Conservation (phyloP, 768 basidiomycete genomes). For the Mycena capillaripes region DNA sequence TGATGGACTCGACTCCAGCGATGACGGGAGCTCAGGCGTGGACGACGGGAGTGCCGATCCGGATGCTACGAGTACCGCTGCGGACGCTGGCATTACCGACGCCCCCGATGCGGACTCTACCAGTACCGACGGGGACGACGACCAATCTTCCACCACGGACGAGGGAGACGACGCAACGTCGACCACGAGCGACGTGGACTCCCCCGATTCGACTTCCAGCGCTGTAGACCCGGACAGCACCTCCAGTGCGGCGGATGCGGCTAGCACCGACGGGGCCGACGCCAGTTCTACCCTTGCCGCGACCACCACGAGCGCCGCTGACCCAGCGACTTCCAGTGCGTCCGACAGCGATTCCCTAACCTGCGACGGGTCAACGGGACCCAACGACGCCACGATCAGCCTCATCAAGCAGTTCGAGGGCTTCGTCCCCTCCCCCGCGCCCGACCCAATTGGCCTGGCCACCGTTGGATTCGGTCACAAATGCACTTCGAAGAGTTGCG, state of each 20-base stretch:
- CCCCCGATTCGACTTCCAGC: neutral
- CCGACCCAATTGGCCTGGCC: conserved; percentile 48
- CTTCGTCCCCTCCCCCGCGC: conserved; percentile 44
- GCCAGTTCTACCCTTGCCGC: conserved; percentile 4
- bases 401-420: conserved; percentile 48
- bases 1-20: neutral
- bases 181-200: neutral
- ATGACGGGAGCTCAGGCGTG: neutral
- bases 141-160: no score
- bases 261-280: neutral
- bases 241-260: neutral
- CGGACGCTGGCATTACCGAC: neutral
- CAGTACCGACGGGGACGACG: no score
- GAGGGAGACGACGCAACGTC: neutral
- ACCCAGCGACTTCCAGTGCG: conserved; percentile 12
- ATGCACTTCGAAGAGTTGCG: conserved; percentile 41
- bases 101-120: neutral
- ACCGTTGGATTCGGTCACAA: conserved; percentile 50
- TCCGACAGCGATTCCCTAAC: conserved; percentile 19
- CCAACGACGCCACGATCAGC: conserved; percentile 44
- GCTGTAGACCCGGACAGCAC: neutral
- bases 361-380: conserved; percentile 11
- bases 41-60: neutral
- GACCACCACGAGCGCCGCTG: neutral
- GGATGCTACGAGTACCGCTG: conserved; percentile 1